Evolutionary conservation across 176 grass and related monocot species (phyloP).

Genomic region (Bonia amplexicaulis): DNA sequence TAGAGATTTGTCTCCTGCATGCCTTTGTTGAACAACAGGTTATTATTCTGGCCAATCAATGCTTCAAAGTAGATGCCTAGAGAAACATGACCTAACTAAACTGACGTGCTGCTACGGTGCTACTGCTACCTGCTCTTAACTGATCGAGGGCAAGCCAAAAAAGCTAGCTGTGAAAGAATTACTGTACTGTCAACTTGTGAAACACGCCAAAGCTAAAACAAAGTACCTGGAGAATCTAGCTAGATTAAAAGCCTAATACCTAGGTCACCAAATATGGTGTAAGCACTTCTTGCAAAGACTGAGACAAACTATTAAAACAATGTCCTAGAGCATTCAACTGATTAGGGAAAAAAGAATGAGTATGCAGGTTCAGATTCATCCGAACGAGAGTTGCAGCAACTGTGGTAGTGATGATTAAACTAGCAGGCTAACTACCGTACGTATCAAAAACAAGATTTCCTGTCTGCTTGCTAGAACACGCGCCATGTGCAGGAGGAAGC

Average conservation of each 20-base stretch:
- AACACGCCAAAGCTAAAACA: constrained; percentile 31
- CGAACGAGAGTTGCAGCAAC: constrained; percentile 25
- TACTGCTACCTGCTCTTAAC: constrained; percentile 9
- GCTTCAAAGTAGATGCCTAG: constrained; percentile 35
- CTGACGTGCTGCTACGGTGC: background rate
- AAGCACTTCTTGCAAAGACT: constrained; percentile 24
- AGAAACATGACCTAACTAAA: constrained; percentile 33
- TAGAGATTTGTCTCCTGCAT: constrained; percentile 32
- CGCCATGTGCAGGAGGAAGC: constrained; percentile 51
- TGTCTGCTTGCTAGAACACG: constrained; percentile 52
- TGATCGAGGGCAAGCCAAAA: background rate
- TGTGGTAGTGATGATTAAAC: constrained; percentile 43
- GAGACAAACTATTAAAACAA: constrained; percentile 27
- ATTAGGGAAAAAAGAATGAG: constrained; percentile 28
- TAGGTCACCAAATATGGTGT: constrained; percentile 14
- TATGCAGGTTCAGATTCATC: constrained; percentile 33
- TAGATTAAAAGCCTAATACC: constrained; percentile 25
- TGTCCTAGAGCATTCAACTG: constrained; percentile 19
- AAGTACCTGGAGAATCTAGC: constrained; percentile 35
- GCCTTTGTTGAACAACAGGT: constrained; percentile 38
- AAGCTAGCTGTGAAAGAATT: constrained; percentile 17
- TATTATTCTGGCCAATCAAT: constrained; percentile 34
- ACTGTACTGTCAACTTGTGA: constrained; percentile 18
- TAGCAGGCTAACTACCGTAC: constrained; percentile 40
- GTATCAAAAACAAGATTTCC: constrained; percentile 52